Percentiles rank a stretch among this genome's conserved stretches.
phyloP scores from a whole-genome alignment of 208 protist genomes.

The Phytomonas sp. region DNA sequence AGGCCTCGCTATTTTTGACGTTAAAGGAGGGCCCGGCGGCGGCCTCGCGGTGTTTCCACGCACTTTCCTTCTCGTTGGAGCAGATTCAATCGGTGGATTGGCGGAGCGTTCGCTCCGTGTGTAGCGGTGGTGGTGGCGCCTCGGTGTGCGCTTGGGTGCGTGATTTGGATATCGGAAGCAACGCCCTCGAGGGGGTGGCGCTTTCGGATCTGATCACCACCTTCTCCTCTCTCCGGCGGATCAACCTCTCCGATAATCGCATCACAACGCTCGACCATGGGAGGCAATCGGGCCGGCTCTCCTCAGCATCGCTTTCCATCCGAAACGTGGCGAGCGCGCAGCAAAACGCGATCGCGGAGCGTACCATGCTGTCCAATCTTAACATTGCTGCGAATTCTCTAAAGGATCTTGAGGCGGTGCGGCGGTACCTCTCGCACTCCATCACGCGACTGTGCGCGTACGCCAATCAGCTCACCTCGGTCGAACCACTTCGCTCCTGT shows the following conservation, averaged over 20 bases:
- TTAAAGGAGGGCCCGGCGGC: constrained; percentile 21
- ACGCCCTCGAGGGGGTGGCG: constrained; percentile 28
- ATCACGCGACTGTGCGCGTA: constrained; percentile 22
- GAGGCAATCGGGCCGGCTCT: neutral
- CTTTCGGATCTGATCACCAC: constrained; percentile 35
- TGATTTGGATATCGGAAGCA: constrained; percentile 68
- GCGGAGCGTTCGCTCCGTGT: constrained; percentile 14
- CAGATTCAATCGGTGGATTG: constrained; percentile 39
- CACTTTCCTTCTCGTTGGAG: constrained; percentile 53
- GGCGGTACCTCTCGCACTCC: constrained; percentile 24
- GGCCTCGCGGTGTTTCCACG: constrained; percentile 33
- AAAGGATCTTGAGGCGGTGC: constrained; percentile 24
- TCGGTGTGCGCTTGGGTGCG: neutral
- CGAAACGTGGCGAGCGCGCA: constrained; percentile 59
- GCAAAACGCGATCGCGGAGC: constrained; percentile 28
- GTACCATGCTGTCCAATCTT: constrained; percentile 21
- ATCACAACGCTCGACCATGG: neutral
- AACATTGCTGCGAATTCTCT: constrained; percentile 56
- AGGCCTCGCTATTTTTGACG: constrained; percentile 26
- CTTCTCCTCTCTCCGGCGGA: constrained; percentile 30
- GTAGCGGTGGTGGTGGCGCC: neutral
- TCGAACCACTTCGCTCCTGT: constrained; percentile 39
- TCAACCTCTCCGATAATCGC: constrained; percentile 33
- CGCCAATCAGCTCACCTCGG: constrained; percentile 38
- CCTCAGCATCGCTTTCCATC: constrained; percentile 15